phyloP scores from a whole-genome alignment of 164 flowering plant species.

The Saururus chinensis region DNA sequence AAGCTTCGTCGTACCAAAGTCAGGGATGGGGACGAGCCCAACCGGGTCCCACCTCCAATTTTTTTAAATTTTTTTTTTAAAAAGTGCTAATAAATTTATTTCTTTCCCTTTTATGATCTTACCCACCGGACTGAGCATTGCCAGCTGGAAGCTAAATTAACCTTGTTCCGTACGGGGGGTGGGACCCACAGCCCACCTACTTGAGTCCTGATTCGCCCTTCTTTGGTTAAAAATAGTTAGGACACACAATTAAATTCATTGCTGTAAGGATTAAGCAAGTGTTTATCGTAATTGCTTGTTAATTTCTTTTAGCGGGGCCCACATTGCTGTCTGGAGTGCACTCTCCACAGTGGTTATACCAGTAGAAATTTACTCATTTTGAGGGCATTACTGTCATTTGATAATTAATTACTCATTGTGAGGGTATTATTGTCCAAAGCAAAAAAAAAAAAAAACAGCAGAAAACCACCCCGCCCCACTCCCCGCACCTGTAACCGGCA shows the following conservation, averaged over 20 bases:
- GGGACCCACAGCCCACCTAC: background rate
- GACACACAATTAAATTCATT: too few relatives aligned
- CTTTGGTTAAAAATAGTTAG: too few relatives aligned
- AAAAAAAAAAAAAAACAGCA: background rate
- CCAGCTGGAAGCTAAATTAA: background rate
- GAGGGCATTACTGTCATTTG: background rate
- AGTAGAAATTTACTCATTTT: too few relatives aligned
- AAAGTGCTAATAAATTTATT: too few relatives aligned
- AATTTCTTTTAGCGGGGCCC: too few relatives aligned
- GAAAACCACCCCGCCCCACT: background rate
- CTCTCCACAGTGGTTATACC: background rate
- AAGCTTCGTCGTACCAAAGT: background rate
- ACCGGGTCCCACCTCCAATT: background rate
- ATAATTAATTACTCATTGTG: too few relatives aligned
- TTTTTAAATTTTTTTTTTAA: too few relatives aligned
- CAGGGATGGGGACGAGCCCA: background rate
- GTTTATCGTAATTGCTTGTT: too few relatives aligned
- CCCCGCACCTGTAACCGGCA: slow-evolving; percentile 9
- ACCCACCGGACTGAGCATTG: too few relatives aligned
- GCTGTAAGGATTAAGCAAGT: background rate
- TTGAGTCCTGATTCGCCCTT: background rate
- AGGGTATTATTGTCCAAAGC: background rate
- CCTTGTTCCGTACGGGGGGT: background rate
- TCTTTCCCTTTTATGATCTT: too few relatives aligned
- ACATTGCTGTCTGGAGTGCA: too few relatives aligned